Evolutionary conservation across 257 asterid genomes (phyloP).

Genomic region (Solanum dulcamara): DNA sequence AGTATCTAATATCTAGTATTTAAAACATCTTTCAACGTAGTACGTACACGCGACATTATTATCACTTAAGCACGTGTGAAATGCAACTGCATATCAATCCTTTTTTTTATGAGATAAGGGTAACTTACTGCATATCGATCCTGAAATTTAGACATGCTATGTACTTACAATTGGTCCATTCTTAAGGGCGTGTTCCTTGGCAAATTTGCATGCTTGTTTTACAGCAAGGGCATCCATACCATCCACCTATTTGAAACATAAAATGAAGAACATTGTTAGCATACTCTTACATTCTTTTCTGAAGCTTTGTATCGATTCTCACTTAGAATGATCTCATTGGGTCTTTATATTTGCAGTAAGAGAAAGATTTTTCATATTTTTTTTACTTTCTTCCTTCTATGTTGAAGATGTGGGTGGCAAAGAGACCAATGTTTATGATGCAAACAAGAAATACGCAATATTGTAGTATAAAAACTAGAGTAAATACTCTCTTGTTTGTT

Average conservation of each 20-base stretch:
- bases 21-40: not conserved
- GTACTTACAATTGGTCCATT: conserved; percentile 94
- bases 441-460: not conserved
- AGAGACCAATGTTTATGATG: not conserved
- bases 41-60: not conserved
- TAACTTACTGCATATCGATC: not conserved
- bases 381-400: not conserved
- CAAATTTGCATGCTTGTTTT: conserved; percentile 92
- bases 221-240: conserved; percentile 99
- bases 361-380: not conserved
- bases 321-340: not conserved
- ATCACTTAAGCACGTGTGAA: not conserved
- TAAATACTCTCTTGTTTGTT: not conserved
- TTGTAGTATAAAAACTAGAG: not conserved
- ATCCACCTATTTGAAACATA: conserved; percentile 58
- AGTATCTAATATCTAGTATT: not conserved
- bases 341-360: not conserved
- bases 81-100: not conserved
- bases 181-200: conserved; percentile 81
- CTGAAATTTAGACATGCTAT: not conserved
- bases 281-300: not conserved
- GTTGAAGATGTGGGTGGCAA: not conserved
- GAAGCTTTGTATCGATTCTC: not conserved
- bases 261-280: not conserved
- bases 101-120: no score